Evolutionary conservation across 2,329 filamentous ascomycete species (phyloP).

Genomic region (Colletotrichum filicis): DNA sequence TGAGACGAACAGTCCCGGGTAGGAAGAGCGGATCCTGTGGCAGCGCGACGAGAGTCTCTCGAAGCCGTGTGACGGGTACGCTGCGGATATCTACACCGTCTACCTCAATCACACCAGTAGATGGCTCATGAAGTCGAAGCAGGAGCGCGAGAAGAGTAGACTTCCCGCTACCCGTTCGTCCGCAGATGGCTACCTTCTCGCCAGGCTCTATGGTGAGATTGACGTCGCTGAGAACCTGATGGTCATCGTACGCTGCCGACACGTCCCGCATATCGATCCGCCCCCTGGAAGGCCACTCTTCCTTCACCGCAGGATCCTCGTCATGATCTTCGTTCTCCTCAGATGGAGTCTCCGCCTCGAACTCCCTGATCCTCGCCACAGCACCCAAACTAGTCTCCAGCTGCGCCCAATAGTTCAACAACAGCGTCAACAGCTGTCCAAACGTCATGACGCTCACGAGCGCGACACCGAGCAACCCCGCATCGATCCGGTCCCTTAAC

Average conservation of each 20-base stretch:
- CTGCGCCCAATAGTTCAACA: slow-evolving; percentile 47
- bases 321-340: slow-evolving; percentile 31
- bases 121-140: slow-evolving; percentile 59
- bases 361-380: slow-evolving; percentile 41
- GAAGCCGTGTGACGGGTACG: slow-evolving; percentile 38
- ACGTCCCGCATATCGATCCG: background rate
- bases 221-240: slow-evolving; percentile 42
- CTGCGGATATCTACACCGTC: slow-evolving; percentile 52
- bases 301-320: background rate
- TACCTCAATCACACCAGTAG: slow-evolving; percentile 53
- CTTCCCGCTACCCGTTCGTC: slow-evolving; percentile 53
- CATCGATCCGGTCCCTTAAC: slow-evolving; percentile 7
- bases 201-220: slow-evolving; percentile 44
- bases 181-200: slow-evolving; percentile 54
- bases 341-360: slow-evolving; percentile 38
- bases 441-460: slow-evolving; percentile 47
- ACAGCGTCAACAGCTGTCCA: slow-evolving; percentile 41
- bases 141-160: slow-evolving; percentile 53
- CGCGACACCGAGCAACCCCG: slow-evolving; percentile 39
- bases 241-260: slow-evolving; percentile 13
- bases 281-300: background rate
- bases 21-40: slow-evolving; percentile 64
- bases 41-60: slow-evolving; percentile 51
- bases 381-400: slow-evolving; percentile 45
- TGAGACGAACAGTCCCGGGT: slow-evolving; percentile 58